Evolutionary conservation across 2,329 filamentous ascomycete species (phyloP), one percentile per base, ranked within the genome.

Genomic region (Hortaea werneckii): DNA sequence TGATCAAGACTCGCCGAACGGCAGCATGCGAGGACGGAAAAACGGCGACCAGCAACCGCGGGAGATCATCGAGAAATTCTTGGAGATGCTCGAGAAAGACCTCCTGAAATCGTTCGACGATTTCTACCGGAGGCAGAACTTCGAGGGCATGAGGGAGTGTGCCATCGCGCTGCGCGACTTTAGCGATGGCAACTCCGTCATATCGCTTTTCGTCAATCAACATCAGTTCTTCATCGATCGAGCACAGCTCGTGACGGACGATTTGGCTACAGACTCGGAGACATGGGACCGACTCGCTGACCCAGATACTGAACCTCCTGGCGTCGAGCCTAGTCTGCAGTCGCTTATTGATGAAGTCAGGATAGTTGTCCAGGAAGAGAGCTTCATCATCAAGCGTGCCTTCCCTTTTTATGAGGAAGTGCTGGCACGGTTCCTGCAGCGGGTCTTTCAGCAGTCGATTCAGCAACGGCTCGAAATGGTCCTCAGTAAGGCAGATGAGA

Each of bases 161-260:
- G 87, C 94, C 45, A 86, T 86, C 59, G 92, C 95, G 37, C 73
- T 98, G 50, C 78, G 92, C 62, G 92, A 96, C 67, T 98, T 98
- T 74, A 95, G 90, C 64, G 88, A 92, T 43, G 92, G 92, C 43
- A 82, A 87, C 47, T 96, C 89, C 63, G 92, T 96, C 49, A 94
- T 95, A 65, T 90, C 87, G 10, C 76, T 90, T 8, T 98, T 96
- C 65, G 90, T 98, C 61, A 98, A 98, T 62, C 92, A 98, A 65
- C 94, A 98, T 67, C 88, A 95, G 60, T 98, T 98, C 75, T 98
- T 98, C 69, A 95, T 98, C 60, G 92, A 96, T 62, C 78, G 89
- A 27, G 92, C 88, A 55, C 90, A 96, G 64, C 73, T 98, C 47
- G 83, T 95, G 42, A 85, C 83, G 0, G 89, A 95, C 58, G 89